Percentiles rank a stretch among this genome's conserved stretches.
Conservation (phyloP, 768 basidiomycete species). For the Kockovaella imperatae region DNA sequence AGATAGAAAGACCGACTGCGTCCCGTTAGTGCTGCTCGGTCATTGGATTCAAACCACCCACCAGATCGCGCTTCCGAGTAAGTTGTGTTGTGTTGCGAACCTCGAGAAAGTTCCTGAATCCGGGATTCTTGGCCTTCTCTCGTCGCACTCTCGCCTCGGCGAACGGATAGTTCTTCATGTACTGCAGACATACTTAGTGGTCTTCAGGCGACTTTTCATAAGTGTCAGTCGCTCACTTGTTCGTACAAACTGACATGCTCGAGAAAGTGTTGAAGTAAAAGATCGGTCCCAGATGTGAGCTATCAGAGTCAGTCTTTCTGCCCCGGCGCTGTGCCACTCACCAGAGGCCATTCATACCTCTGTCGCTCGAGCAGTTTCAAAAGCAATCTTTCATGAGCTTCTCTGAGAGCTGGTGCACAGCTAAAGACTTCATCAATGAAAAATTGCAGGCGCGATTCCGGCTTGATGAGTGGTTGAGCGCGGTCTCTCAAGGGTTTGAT, state of each 20-base stretch:
- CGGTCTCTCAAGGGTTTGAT: slow-evolving; percentile 22
- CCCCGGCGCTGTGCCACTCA: background rate
- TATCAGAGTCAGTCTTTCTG: slow-evolving; percentile 1
- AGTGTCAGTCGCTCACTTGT: slow-evolving; percentile 14
- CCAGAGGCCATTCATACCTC: slow-evolving; percentile 35
- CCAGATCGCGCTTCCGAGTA: slow-evolving; percentile 30
- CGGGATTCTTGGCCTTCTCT: slow-evolving; percentile 61
- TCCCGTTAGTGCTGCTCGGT: slow-evolving; percentile 47
- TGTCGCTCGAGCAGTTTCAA: slow-evolving; percentile 29
- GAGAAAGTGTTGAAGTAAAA: slow-evolving; percentile 24
- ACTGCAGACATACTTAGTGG: slow-evolving; percentile 10
- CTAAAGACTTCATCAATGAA: slow-evolving; percentile 39
- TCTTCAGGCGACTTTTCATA: background rate
- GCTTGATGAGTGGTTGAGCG: slow-evolving; percentile 23
- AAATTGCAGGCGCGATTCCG: slow-evolving; percentile 21
- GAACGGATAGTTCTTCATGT: slow-evolving; percentile 61
- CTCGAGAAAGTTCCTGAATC: slow-evolving; percentile 59
- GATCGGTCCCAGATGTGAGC: slow-evolving; percentile 31
- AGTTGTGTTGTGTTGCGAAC: slow-evolving; percentile 29
- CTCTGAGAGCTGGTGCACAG: slow-evolving; percentile 20
- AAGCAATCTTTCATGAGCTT: slow-evolving; percentile 21
- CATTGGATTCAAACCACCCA: slow-evolving; percentile 40
- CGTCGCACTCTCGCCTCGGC: slow-evolving; percentile 73
- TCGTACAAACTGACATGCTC: slow-evolving; percentile 29
- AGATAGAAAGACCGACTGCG: slow-evolving; percentile 61